Evolutionary conservation across 768 basidiomycete genomes (phyloP).

Genomic region (Royoungia palumana): DNA sequence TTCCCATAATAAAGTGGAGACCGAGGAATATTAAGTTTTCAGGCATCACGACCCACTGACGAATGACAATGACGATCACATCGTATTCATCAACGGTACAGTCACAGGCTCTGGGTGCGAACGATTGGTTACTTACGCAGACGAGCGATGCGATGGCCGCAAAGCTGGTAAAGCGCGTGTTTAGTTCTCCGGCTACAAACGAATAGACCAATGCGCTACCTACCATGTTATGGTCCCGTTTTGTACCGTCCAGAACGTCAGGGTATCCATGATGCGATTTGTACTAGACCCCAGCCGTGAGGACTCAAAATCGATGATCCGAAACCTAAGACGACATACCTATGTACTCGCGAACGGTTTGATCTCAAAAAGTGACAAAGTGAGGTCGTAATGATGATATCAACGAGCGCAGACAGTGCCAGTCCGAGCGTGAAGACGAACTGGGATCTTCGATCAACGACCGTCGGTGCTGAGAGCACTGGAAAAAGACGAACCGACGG

Average conservation of each 20-base stretch:
- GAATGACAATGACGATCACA: not conserved
- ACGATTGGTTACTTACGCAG: constrained; percentile 13
- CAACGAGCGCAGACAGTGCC: constrained; percentile 42
- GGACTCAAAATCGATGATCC: too few relatives aligned
- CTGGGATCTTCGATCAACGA: constrained; percentile 23
- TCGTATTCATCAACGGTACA: not conserved
- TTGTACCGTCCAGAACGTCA: constrained; percentile 21
- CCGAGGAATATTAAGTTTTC: constrained; percentile 25
- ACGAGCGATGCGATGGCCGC: constrained; percentile 15
- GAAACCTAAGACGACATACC: constrained; percentile 21
- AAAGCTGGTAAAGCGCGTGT: constrained; percentile 2
- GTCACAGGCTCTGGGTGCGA: not conserved
- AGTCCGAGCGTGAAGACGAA: constrained; percentile 47
- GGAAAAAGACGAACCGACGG: constrained; percentile 6
- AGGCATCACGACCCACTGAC: constrained; percentile 21
- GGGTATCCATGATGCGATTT: constrained; percentile 18
- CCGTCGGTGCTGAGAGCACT: not conserved
- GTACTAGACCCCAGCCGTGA: constrained; percentile 10
- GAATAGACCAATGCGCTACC: not conserved
- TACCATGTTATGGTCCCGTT: constrained; percentile 25
- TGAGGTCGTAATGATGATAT: constrained; percentile 43
- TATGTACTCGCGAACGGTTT: constrained; percentile 36
- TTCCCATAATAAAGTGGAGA: constrained; percentile 22
- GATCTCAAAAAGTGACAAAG: constrained; percentile 41
- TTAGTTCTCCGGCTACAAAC: not conserved